Evolutionary conservation across 495 filamentous ascomycete genomes (phyloP).

Genomic region (Penicillium bovifimosum): DNA sequence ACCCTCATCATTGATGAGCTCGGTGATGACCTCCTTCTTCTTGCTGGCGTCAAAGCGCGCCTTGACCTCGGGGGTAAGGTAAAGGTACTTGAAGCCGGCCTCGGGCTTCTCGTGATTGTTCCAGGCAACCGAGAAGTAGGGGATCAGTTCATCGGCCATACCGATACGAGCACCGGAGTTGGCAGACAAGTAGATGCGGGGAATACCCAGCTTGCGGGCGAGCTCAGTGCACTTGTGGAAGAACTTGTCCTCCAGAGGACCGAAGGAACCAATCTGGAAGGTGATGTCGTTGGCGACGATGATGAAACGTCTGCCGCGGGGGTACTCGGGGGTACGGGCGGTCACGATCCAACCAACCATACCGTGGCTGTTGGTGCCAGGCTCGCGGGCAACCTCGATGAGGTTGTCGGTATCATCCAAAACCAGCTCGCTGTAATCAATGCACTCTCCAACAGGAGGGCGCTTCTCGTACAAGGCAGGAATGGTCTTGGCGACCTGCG

Average conservation of each 20-base stretch:
- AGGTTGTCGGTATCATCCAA: conserved; percentile 90
- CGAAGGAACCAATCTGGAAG: conserved; percentile 97
- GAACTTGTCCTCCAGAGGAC: conserved; percentile 92
- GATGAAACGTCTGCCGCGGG: conserved; percentile 83
- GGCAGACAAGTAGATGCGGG: conserved; percentile 93
- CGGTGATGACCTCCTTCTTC: conserved; percentile 78
- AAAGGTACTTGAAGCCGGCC: conserved; percentile 96
- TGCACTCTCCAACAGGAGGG: conserved; percentile 81
- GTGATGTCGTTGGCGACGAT: conserved; percentile 99
- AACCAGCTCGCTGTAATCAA: conserved; percentile 90
- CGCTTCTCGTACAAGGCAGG: conserved; percentile 70
- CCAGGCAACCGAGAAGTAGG: conserved; percentile 95
- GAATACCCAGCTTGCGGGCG: conserved; percentile 86
- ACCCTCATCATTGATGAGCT: conserved; percentile 76
- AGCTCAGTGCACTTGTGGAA: conserved; percentile 99
- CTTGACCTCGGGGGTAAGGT: conserved; percentile 82
- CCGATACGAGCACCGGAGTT: conserved; percentile 99
- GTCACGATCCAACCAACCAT: conserved; percentile 99
- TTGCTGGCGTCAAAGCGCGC: conserved; percentile 81
- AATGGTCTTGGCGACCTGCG: conserved; percentile 62
- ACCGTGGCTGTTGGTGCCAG: conserved; percentile 89
- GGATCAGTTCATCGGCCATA: conserved; percentile 93
- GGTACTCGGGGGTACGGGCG: conserved; percentile 97
- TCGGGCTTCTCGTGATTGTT: conserved; percentile 80
- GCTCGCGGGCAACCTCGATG: conserved; percentile 86